These are phyloP conservation scores for Pyrenochaeta sp. DNA, from an alignment of 2,329 filamentous ascomycete genomes.

Conservation along the genomic window DNA sequence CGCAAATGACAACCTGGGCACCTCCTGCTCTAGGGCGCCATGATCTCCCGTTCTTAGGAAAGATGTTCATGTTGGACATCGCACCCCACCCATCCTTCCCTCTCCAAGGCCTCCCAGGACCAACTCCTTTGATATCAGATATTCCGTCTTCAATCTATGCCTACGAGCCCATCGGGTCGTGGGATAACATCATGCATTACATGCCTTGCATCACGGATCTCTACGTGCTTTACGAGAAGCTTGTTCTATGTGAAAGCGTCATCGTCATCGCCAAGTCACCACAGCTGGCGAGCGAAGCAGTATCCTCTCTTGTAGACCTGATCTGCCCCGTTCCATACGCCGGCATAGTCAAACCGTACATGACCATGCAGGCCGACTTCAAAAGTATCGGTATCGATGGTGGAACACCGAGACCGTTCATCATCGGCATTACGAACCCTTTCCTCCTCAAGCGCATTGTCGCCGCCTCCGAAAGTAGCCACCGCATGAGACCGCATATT, in stretches of 20 bases:
- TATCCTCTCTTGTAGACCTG: conserved; percentile 51
- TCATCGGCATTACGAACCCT: conserved; percentile 53
- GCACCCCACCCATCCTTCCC: conserved; percentile 52
- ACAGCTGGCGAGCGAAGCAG: conserved; percentile 51
- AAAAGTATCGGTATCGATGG: conserved; percentile 51
- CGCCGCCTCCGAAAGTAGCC: conserved; percentile 43
- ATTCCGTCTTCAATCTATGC: conserved; percentile 48
- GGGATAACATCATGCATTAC: conserved; percentile 50
- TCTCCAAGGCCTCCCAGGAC: conserved; percentile 48
- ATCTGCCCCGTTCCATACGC: conserved; percentile 53
- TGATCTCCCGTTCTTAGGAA: conserved; percentile 52
- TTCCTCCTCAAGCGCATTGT: conserved; percentile 53
- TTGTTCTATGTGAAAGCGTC: conserved; percentile 52
- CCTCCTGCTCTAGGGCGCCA: conserved; percentile 48
- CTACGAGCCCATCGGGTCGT: conserved; percentile 51
- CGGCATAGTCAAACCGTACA: conserved; percentile 51
- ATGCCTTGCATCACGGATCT: conserved; percentile 53
- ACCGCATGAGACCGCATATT: conserved; percentile 47
- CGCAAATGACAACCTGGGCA: conserved; percentile 49
- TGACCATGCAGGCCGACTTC: conserved; percentile 56
- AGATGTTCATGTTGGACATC: conserved; percentile 49
- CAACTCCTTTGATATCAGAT: conserved; percentile 41
- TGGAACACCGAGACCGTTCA: conserved; percentile 49
- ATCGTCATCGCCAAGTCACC: conserved; percentile 54
- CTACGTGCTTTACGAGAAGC: conserved; percentile 52